phyloP scores from a whole-genome alignment of 371 early-diverging fungal genomes.

The Apophysomyces sp. region DNA sequence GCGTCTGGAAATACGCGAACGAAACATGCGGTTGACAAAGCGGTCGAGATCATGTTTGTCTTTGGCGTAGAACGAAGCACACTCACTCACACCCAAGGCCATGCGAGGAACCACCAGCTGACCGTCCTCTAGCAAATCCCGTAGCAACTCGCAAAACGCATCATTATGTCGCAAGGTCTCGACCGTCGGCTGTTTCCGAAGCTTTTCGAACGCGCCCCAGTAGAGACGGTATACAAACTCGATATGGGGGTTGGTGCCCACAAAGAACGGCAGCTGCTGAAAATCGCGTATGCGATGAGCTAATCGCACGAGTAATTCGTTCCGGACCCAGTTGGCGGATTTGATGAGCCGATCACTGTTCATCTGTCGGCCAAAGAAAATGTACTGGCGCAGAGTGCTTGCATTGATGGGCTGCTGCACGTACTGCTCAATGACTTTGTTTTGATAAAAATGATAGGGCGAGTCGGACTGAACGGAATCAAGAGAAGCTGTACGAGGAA shows the following conservation, averaged over 20 bases:
- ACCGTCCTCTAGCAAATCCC: slow-evolving; percentile 72
- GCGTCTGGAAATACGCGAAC: slow-evolving; percentile 89
- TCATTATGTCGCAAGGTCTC: slow-evolving; percentile 71
- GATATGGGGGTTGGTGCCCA: slow-evolving; percentile 92
- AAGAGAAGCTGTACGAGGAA: slow-evolving; percentile 10
- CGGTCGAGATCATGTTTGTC: slow-evolving; percentile 55
- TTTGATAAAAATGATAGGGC: slow-evolving; percentile 89
- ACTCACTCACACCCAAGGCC: slow-evolving; percentile 84
- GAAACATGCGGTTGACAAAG: slow-evolving; percentile 88
- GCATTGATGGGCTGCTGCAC: slow-evolving; percentile 74
- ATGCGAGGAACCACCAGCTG: slow-evolving; percentile 83
- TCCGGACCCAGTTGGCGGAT: slow-evolving; percentile 86
- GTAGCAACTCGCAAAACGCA: slow-evolving; percentile 72
- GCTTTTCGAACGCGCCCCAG: slow-evolving; percentile 84
- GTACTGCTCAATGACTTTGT: slow-evolving; percentile 85
- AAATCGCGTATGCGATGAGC: slow-evolving; percentile 91
- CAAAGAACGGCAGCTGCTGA: slow-evolving; percentile 88
- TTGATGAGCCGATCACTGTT: slow-evolving; percentile 79
- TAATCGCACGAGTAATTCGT: slow-evolving; percentile 88
- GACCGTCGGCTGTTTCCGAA: slow-evolving; percentile 70
- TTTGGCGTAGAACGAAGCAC: slow-evolving; percentile 48
- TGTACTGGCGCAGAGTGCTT: slow-evolving; percentile 90
- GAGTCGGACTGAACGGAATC: slow-evolving; percentile 35
- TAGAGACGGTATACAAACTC: slow-evolving; percentile 85
- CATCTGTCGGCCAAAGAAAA: slow-evolving; percentile 91